Conservation (phyloP, 1,139 yeast genomes). For the Hanseniaspora gamundiae region DNA sequence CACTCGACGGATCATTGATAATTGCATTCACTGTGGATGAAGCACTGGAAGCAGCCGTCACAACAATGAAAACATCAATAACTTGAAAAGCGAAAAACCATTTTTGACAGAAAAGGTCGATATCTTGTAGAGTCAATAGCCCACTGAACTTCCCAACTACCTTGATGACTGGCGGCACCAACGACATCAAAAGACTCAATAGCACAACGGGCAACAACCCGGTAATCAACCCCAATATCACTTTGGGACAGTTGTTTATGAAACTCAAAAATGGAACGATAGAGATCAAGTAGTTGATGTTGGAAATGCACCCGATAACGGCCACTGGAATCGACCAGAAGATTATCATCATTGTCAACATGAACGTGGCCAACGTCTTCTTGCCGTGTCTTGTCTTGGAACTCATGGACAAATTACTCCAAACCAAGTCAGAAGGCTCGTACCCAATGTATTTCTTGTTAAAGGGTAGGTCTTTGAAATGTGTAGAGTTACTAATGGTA, state of each 20-base stretch:
- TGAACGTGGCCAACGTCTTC: constrained; percentile 38
- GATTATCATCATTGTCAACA: constrained; percentile 43
- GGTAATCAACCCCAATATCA: constrained; percentile 55
- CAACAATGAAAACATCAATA: constrained; percentile 69
- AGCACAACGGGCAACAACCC: constrained; percentile 62
- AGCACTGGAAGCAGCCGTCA: constrained; percentile 74
- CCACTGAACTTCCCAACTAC: constrained; percentile 64
- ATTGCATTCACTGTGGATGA: constrained; percentile 53
- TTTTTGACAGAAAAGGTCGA: constrained; percentile 72
- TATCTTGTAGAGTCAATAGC: constrained; percentile 51
- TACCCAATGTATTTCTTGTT: constrained; percentile 43
- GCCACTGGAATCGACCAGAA: constrained; percentile 87
- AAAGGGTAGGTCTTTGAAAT: constrained; percentile 14
- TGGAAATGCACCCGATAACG: constrained; percentile 68
- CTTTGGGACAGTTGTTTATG: constrained; percentile 48
- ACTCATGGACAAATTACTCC: constrained; percentile 52
- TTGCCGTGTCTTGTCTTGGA: constrained; percentile 45
- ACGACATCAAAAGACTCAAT: constrained; percentile 54
- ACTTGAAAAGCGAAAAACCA: constrained; percentile 87
- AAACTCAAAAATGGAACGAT: constrained; percentile 53
- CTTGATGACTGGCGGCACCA: constrained; percentile 72
- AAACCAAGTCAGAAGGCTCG: constrained; percentile 49
- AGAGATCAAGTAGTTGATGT: constrained; percentile 48
- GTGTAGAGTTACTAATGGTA: background rate
- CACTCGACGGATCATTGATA: constrained; percentile 37